Base-by-base conservation (phyloP, 768 basidiomycete genomes). In the Mycena metata region DNA sequence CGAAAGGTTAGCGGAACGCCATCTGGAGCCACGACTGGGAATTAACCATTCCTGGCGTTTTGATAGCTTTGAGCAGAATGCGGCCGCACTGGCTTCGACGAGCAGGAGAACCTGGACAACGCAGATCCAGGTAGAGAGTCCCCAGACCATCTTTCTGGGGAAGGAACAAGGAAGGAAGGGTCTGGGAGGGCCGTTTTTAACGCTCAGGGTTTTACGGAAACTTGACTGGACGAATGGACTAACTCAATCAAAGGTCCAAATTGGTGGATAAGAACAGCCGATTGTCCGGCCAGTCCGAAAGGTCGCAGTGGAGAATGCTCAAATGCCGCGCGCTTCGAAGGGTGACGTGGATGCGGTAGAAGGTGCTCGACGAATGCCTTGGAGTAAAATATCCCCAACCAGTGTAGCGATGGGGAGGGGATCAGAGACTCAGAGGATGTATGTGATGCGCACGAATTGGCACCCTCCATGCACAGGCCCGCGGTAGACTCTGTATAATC, bases 41-140 rank as follows among this genome's bases (percentile, higher is more conserved):
- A 21, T 46, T 10, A n/a, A 66, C 64, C 64, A 66, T 50, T 66
- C 64, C 26, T 66, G 64, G 3, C 64, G 64, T n/a, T 43, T 23
- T 59, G 33, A 17, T 35, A 46, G 21, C 12, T 10, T 52, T 9
- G 30, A 16, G 17, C 64, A 66, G 42, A 23, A 43, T 41, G 30
- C 17, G 21, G 23, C 8, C 13, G 30, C 50, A 36, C 39, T 15
- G 11, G 49, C 64, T 13, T 51, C 16, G 15, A 52, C 57, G 33
- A 66, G 50, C 26, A 52, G 30, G n/a, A 59, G n/a, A 17, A 58
- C 24, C 3, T 23, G 54, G 16, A 23, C 24, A 39, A 47, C 30
- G 35, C 26, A 39, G 23, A 7, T 30, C 13, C 21, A 16, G 16
- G 49, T 24, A 46, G 26, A 51, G 6, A 42, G 21, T 36, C 39